Evolutionary conservation across 352 stramenopile species (phyloP).

Genomic region (Blastocystis sp.): DNA sequence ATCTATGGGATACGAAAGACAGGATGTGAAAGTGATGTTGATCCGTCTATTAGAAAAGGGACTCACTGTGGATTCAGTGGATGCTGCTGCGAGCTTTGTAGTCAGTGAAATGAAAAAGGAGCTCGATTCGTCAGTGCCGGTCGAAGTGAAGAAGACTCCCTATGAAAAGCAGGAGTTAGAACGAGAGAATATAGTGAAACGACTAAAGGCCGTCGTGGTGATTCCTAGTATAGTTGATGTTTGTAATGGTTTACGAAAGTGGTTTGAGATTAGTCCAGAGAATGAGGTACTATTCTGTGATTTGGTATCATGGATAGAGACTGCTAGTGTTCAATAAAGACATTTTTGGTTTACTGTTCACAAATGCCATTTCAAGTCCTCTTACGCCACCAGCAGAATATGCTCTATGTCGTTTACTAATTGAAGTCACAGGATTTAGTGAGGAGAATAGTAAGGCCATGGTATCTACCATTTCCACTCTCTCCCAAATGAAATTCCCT

Average conservation of each 20-base stretch:
- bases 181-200: neutral
- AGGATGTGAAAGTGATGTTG: no score
- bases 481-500: neutral
- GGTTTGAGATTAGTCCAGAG: neutral
- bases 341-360: neutral
- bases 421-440: neutral
- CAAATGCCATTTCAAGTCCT: neutral
- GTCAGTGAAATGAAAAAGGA: no score
- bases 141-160: neutral
- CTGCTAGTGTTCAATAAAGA: neutral
- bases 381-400: neutral
- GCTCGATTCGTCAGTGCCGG: neutral
- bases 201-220: neutral
- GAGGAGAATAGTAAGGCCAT: neutral
- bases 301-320: neutral
- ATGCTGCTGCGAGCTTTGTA: no score
- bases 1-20: no score
- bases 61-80: no score
- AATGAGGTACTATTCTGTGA: neutral
- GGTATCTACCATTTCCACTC: neutral
- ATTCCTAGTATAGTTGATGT: constrained; percentile 33
- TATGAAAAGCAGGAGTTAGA: neutral
- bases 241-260: neutral
- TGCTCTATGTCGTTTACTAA: neutral
- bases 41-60: no score